Conservation (phyloP, 2,329 filamentous ascomycete genomes). For the Coniochaeta ligniaria region DNA sequence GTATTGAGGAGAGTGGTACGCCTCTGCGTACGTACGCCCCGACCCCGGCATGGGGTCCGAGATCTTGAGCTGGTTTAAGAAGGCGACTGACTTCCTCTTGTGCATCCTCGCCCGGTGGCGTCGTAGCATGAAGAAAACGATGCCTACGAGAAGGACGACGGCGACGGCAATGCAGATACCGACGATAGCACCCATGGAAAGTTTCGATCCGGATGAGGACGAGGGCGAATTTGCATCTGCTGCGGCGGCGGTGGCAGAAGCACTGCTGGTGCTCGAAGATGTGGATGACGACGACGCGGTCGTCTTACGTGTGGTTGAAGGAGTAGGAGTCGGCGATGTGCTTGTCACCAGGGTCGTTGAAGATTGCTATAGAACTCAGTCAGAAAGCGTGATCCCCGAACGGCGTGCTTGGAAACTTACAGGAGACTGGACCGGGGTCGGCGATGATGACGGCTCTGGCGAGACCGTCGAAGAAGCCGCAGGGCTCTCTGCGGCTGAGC, state of each 20-base stretch:
- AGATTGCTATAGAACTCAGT: neutral
- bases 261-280: neutral
- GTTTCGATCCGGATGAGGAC: slow-evolving; percentile 1
- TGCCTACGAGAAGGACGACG: slow-evolving; percentile 31
- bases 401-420: neutral
- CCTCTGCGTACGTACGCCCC: slow-evolving; percentile 26
- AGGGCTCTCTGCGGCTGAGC: neutral
- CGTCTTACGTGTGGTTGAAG: neutral
- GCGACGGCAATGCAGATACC: slow-evolving; percentile 42
- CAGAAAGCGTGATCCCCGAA: no score
- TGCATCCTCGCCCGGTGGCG: slow-evolving; percentile 16
- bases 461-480: neutral
- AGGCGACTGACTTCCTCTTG: slow-evolving; percentile 12
- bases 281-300: neutral
- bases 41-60: slow-evolving; percentile 43
- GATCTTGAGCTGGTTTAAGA: slow-evolving; percentile 31
- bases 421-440: neutral
- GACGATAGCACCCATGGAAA: slow-evolving; percentile 36
- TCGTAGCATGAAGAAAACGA: slow-evolving; percentile 31
- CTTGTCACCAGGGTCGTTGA: neutral
- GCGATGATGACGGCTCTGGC: neutral
- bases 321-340: neutral
- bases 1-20: slow-evolving; percentile 9
- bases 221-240: neutral
- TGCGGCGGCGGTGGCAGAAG: neutral